Percentiles rank a stretch among this genome's conserved stretches.
Evolutionary conservation across 73 alveolate species (phyloP).

Genomic region (Paramecium tetraurelia): DNA sequence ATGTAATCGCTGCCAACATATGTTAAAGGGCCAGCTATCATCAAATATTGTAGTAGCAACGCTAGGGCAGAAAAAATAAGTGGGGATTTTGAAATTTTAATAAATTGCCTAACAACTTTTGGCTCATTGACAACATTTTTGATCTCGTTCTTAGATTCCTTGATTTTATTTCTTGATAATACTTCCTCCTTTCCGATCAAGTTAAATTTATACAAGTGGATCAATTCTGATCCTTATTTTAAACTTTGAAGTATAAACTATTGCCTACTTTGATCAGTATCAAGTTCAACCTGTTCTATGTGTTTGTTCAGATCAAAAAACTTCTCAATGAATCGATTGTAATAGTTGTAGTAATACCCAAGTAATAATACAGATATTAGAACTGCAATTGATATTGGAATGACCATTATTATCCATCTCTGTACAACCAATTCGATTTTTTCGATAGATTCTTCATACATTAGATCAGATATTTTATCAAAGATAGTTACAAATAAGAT

Average conservation of each 20-base stretch:
- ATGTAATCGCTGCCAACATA: not conserved
- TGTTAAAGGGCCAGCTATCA: not conserved
- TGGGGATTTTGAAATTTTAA: not conserved
- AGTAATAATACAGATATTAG: not conserved
- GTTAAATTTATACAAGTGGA: not conserved
- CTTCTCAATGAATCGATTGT: not conserved
- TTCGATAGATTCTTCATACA: not conserved
- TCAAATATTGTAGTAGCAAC: not conserved
- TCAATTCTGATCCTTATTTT: not conserved
- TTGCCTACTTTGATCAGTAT: not conserved
- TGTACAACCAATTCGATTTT: not conserved
- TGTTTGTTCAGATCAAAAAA: not conserved
- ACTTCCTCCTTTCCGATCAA: not conserved
- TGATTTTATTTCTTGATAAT: not conserved
- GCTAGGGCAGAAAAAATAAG: not conserved
- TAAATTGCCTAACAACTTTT: not conserved
- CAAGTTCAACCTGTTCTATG: not conserved
- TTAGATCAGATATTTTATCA: not conserved
- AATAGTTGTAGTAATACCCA: not conserved
- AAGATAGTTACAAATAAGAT: not conserved
- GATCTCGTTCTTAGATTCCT: not conserved
- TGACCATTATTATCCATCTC: not conserved
- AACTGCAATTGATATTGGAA: not conserved
- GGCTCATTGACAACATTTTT: not conserved
- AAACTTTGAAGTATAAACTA: not conserved